These are phyloP conservation scores for Apocynum venetum DNA, from an alignment of 257 asterid species.

Conservation along the genomic window DNA sequence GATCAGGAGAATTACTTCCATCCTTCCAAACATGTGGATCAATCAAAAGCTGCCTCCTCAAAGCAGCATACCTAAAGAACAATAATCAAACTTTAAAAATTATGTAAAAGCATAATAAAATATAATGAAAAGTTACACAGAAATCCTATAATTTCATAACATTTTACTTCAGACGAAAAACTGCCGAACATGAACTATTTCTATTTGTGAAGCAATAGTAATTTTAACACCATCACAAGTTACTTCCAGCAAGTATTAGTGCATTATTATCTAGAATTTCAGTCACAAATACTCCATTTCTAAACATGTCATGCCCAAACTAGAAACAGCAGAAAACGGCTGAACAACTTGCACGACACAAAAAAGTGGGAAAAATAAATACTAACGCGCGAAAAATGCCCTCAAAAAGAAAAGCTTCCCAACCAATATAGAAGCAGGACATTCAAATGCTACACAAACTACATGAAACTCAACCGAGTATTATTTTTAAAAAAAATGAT, in stretches of 20 bases:
- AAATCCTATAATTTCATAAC: too few relatives aligned
- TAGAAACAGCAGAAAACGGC: not conserved
- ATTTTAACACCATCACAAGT: not conserved
- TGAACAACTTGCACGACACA: not conserved
- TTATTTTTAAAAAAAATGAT: not conserved
- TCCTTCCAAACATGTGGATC: slow-evolving; percentile 83
- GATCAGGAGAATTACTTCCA: slow-evolving; percentile 70
- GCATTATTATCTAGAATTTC: not conserved
- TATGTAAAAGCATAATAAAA: not conserved
- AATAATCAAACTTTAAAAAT: not conserved
- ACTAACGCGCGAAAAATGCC: not conserved
- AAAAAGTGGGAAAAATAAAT: not conserved
- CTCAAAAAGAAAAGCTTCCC: not conserved
- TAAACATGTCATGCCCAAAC: not conserved
- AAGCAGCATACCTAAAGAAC: slow-evolving; percentile 66
- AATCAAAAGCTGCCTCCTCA: slow-evolving; percentile 82
- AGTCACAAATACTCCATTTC: not conserved
- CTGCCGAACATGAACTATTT: not conserved
- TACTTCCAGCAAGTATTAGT: not conserved
- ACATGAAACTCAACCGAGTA: not conserved
- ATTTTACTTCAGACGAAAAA: not conserved
- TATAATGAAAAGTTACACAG: not conserved
- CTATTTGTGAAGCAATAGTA: not conserved
- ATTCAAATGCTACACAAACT: not conserved
- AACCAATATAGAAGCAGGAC: not conserved